Conservation (phyloP, 2,329 filamentous ascomycete species). For the Alternaria viburni region DNA sequence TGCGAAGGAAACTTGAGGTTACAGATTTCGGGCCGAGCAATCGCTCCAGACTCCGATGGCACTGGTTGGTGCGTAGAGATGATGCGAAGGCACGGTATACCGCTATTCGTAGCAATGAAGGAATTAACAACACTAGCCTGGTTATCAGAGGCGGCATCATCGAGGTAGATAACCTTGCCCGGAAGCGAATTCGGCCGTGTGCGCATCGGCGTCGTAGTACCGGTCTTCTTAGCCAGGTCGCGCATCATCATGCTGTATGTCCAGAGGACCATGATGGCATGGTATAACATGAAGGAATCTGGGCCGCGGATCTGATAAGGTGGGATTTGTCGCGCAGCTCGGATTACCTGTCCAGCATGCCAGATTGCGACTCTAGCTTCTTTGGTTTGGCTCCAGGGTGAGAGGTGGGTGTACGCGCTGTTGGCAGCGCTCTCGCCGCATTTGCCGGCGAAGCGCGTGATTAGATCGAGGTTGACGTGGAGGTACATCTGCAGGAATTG, state of each 20-base stretch:
- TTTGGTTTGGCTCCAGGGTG: constrained; percentile 53
- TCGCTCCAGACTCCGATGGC: background rate
- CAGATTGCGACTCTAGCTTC: constrained; percentile 22
- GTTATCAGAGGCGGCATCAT: constrained; percentile 8
- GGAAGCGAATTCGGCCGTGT: background rate
- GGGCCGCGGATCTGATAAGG: constrained; percentile 26
- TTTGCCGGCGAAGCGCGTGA: constrained; percentile 70
- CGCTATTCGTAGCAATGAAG: constrained; percentile 13
- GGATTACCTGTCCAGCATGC: constrained; percentile 27
- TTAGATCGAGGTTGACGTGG: constrained; percentile 66
- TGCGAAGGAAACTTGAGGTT: constrained; percentile 19
- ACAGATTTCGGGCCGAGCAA: constrained; percentile 4
- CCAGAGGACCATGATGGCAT: constrained; percentile 31
- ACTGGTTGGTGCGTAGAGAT: background rate
- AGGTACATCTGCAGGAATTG: constrained; percentile 66
- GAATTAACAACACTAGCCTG: constrained; percentile 16
- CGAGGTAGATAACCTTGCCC: constrained; percentile 9
- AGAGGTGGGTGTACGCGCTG: background rate
- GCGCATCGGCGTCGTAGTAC: background rate
- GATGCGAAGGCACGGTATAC: constrained; percentile 18
- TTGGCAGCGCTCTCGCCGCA: constrained; percentile 69
- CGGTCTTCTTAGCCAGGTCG: constrained; percentile 23
- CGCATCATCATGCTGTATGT: constrained; percentile 31
- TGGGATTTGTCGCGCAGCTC: constrained; percentile 17
- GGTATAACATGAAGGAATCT: constrained; percentile 28